A percentile compares a stretch with the other conserved stretches of the same genome.
These are phyloP conservation scores for Kodamaea sp. DNA, from an alignment of 1,139 yeast genomes.

Conservation along the genomic window DNA sequence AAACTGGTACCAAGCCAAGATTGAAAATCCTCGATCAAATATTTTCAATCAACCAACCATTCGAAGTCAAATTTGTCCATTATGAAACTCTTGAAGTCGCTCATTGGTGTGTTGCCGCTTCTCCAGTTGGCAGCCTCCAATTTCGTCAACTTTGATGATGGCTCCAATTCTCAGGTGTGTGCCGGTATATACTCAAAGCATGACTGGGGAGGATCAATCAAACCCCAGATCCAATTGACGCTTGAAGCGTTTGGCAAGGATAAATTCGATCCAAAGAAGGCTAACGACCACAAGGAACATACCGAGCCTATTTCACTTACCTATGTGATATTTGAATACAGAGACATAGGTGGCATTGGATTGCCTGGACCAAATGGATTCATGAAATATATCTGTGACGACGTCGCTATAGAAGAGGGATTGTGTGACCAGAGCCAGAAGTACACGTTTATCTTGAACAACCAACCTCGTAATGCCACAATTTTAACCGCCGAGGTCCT, in stretches of 20 bases:
- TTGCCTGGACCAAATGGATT: slow-evolving; percentile 26
- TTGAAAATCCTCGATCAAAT: no score
- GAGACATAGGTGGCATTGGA: slow-evolving; percentile 74
- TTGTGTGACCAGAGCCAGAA: slow-evolving; percentile 55
- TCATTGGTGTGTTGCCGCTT: slow-evolving; percentile 1
- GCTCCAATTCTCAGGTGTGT: slow-evolving; percentile 63
- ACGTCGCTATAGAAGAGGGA: slow-evolving; percentile 54
- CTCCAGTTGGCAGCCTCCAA: slow-evolving; percentile 38
- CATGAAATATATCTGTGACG: slow-evolving; percentile 72
- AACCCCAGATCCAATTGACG: slow-evolving; percentile 61
- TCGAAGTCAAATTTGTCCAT: no score
- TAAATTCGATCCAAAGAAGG: slow-evolving; percentile 30
- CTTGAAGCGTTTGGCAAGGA: slow-evolving; percentile 37
- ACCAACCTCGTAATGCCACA: slow-evolving; percentile 48
- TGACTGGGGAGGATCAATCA: slow-evolving; percentile 81
- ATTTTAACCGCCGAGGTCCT: slow-evolving; percentile 59
- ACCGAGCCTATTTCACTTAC: slow-evolving; percentile 38
- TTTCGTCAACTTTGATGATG: slow-evolving; percentile 48
- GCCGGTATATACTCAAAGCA: slow-evolving; percentile 85
- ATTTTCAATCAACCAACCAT: no score
- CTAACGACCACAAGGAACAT: not conserved
- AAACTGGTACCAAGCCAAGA: no score
- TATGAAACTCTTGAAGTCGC: not conserved
- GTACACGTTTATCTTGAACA: slow-evolving; percentile 62
- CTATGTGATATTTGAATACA: slow-evolving; percentile 79